phyloP scores from a whole-genome alignment of 1,284 basidiomycete species.

The Rhodotorula sp. region DNA sequence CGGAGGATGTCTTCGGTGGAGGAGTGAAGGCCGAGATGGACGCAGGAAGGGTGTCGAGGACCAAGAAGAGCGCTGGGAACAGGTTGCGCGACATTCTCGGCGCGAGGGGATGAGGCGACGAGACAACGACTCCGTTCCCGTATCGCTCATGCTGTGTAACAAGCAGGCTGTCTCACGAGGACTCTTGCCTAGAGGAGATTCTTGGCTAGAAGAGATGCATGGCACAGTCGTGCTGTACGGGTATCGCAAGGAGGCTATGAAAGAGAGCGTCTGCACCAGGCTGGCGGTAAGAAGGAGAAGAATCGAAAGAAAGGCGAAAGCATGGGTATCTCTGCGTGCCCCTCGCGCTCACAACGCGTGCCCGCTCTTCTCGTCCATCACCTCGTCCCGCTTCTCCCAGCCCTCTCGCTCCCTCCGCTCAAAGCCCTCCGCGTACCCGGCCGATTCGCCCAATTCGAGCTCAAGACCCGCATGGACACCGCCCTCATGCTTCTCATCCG shows the following conservation, averaged over 20 bases:
- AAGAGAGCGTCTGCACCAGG: neutral
- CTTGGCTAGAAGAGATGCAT: too few species aligned
- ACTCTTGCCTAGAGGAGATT: too few species aligned
- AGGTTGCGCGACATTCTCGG: too few species aligned
- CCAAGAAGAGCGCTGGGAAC: neutral
- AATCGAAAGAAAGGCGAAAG: neutral
- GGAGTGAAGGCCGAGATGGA: neutral
- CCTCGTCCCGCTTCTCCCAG: neutral
- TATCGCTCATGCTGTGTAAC: too few species aligned
- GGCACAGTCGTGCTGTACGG: neutral
- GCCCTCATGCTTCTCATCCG: neutral
- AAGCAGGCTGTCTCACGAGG: too few species aligned
- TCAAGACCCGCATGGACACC: neutral
- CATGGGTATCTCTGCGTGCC: neutral
- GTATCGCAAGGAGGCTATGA: neutral
- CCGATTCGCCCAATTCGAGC: neutral
- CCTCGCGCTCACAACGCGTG: constrained; percentile 3
- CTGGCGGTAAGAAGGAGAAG: neutral
- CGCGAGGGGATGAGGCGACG: too few species aligned
- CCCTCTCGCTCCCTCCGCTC: neutral
- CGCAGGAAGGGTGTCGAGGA: too few species aligned
- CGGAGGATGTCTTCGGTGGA: neutral
- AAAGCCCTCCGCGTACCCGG: neutral
- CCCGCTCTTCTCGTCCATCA: neutral
- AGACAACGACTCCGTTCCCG: too few species aligned